Conservation (phyloP, 2,329 filamentous ascomycete species). For the Ceratocystis colombiana region DNA sequence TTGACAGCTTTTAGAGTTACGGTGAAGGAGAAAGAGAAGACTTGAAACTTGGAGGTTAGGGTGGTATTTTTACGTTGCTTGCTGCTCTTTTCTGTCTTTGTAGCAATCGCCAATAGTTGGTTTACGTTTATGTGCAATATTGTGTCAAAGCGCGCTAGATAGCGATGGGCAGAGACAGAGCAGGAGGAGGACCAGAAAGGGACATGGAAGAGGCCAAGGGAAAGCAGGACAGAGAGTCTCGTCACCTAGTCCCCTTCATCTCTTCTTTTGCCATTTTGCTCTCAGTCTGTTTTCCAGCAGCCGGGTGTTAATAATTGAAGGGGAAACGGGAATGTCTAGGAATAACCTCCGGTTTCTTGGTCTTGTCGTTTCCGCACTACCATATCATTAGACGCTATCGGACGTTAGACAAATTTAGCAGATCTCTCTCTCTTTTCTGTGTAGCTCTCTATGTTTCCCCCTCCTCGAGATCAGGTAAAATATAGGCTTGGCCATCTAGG, state of each 20-base stretch:
- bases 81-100: no score
- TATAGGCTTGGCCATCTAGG: no score
- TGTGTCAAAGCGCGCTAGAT: no score
- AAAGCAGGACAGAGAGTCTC: background rate
- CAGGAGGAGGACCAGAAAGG: background rate
- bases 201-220: background rate
- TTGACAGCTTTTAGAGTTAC: no score
- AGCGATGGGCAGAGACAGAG: background rate
- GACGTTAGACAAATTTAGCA: background rate
- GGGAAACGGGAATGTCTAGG: background rate
- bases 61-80: no score
- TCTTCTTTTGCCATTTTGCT: background rate
- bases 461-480: background rate
- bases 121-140: no score
- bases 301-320: background rate
- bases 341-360: conserved; percentile 1
- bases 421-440: background rate
- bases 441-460: background rate
- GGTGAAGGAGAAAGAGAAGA: no score
- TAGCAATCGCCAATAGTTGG: no score
- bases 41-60: no score
- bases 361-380: background rate
- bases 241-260: background rate
- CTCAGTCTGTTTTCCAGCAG: background rate
- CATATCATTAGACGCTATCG: background rate